These are phyloP conservation scores for Periconia sp. DNA, from an alignment of 2,329 filamentous ascomycete genomes.

Conservation along the genomic window DNA sequence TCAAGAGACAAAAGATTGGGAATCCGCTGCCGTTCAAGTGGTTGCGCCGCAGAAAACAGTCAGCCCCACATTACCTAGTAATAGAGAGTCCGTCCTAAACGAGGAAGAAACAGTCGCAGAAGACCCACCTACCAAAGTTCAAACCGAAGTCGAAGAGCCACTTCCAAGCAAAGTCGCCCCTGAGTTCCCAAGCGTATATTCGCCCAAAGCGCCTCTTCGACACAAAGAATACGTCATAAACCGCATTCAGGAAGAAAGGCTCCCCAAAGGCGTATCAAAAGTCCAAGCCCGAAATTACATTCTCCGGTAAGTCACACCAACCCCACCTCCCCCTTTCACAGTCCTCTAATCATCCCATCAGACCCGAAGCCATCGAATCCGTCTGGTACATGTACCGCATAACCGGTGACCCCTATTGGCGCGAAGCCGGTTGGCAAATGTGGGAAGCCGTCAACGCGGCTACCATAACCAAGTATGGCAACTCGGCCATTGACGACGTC, in stretches of 20 bases:
- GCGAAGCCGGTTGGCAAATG: constrained; percentile 76
- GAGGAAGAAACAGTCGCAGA: constrained; percentile 1
- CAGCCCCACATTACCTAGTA: constrained; percentile 1
- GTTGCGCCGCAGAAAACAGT: background rate
- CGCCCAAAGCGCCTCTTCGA: constrained; percentile 33
- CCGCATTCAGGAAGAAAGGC: constrained; percentile 49
- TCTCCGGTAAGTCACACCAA: constrained; percentile 54
- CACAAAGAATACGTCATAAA: constrained; percentile 46
- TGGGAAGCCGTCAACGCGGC: constrained; percentile 67
- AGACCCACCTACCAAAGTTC: constrained; percentile 26
- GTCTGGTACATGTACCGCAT: constrained; percentile 80
- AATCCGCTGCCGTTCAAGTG: constrained; percentile 24
- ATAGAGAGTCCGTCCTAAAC: constrained; percentile 2
- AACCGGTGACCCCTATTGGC: constrained; percentile 70
- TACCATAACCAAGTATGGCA: constrained; percentile 67
- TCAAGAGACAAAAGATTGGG: constrained; percentile 28
- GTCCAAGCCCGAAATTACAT: constrained; percentile 67
- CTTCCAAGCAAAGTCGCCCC: constrained; percentile 28
- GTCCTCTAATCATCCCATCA: constrained; percentile 14
- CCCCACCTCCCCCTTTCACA: background rate
- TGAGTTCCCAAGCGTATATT: constrained; percentile 37
- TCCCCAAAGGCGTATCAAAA: constrained; percentile 63
- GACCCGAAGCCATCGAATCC: constrained; percentile 79
- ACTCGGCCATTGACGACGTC: constrained; percentile 71
- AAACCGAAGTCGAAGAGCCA: constrained; percentile 14